These are phyloP conservation scores for Thymus mandschuricus DNA, from an alignment of 257 asterid species.

Conservation along the genomic window DNA sequence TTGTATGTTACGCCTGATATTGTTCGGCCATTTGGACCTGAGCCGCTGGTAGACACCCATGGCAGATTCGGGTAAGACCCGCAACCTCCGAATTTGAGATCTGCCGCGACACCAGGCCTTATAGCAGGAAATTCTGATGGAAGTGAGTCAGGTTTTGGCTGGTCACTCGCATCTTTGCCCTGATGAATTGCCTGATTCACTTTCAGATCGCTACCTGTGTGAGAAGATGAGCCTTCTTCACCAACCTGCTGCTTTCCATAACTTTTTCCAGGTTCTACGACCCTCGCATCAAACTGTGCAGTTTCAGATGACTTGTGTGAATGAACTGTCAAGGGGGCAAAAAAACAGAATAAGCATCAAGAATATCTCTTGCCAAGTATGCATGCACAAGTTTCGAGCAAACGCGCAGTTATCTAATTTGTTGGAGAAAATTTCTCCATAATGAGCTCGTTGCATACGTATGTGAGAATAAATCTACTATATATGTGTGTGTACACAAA, in stretches of 20 bases:
- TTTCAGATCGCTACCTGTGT: constrained; percentile 49
- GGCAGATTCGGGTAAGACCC: constrained; percentile 90
- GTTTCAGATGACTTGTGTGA: constrained; percentile 57
- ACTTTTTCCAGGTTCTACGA: constrained; percentile 51
- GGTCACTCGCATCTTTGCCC: constrained; percentile 50
- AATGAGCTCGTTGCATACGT: constrained; percentile 10
- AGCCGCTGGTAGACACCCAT: constrained; percentile 89
- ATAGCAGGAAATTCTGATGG: constrained; percentile 79
- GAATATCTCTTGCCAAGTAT: constrained; percentile 24
- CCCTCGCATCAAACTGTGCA: constrained; percentile 60
- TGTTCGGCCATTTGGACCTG: constrained; percentile 81
- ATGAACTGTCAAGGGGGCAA: constrained; percentile 39
- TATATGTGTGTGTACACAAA: background rate
- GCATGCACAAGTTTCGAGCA: constrained; percentile 11
- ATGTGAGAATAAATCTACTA: background rate
- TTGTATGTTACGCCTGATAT: constrained; percentile 94
- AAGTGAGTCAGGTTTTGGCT: constrained; percentile 52
- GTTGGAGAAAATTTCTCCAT: background rate
- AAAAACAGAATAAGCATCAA: constrained; percentile 27
- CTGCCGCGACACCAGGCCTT: constrained; percentile 86
- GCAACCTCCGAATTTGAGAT: constrained; percentile 86
- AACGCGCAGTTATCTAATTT: background rate
- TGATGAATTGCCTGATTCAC: constrained; percentile 46
- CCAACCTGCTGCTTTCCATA: constrained; percentile 59
- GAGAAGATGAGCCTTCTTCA: constrained; percentile 66